Evolutionary conservation across 1,139 yeast genomes (phyloP).

Genomic region (Blastobotrys persicus): DNA sequence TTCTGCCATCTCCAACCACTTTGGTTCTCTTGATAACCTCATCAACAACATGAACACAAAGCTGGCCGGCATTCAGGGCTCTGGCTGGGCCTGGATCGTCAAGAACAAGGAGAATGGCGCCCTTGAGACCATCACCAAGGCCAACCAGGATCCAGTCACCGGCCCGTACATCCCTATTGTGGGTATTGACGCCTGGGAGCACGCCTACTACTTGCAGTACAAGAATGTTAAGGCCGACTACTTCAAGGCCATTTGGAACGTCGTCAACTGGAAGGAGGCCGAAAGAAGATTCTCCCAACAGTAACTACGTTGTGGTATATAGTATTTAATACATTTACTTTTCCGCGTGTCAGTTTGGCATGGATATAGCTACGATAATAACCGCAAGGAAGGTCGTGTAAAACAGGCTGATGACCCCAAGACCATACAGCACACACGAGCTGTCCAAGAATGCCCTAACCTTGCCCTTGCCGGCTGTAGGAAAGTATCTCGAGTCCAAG

Average conservation of each 20-base stretch:
- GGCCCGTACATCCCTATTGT: constrained; percentile 74
- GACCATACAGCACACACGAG: not conserved
- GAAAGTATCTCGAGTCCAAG: not conserved
- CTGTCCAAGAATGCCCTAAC: not conserved
- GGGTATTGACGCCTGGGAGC: constrained; percentile 99
- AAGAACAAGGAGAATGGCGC: constrained; percentile 81
- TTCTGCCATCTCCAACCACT: constrained; percentile 62
- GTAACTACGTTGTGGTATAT: constrained; percentile 13
- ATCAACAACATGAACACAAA: constrained; percentile 66
- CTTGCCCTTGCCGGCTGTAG: not conserved
- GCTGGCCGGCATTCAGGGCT: constrained; percentile 92
- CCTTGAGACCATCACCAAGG: constrained; percentile 79
- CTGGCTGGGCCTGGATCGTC: constrained; percentile 97
- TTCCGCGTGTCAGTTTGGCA: not conserved
- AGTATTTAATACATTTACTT: constrained; percentile 7
- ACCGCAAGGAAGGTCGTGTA: not conserved
- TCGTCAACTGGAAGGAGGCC: constrained; percentile 95
- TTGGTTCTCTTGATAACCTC: constrained; percentile 75
- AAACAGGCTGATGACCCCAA: not conserved
- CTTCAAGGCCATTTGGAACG: constrained; percentile 96
- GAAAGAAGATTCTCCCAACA: constrained; percentile 52
- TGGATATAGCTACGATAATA: not conserved
- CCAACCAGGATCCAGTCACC: constrained; percentile 87
- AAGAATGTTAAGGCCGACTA: constrained; percentile 92
- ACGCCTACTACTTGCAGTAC: constrained; percentile 95